Evolutionary conservation across 345 rosid genomes (phyloP).

Genomic region (Anastatica hierochuntica): DNA sequence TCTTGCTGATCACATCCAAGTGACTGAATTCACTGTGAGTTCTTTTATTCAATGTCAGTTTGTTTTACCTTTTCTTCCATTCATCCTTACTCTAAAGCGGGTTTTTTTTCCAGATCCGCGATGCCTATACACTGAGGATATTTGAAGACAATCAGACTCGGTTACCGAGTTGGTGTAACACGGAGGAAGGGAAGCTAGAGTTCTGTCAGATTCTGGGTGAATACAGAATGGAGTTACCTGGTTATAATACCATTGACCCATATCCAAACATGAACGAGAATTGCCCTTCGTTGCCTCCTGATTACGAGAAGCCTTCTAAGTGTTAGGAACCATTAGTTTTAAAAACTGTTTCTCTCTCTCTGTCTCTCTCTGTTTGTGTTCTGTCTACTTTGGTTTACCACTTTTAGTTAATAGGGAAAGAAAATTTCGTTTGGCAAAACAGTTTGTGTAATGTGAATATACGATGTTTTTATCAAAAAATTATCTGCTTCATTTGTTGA

Average conservation of each 20-base stretch:
- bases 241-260: constrained; percentile 61
- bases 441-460: no score
- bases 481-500: no score
- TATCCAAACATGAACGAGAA: constrained; percentile 86
- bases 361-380: no score
- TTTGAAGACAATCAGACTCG: constrained; percentile 64
- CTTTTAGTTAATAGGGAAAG: no score
- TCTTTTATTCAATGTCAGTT: neutral
- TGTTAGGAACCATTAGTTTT: no score
- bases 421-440: no score
- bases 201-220: constrained; percentile 90
- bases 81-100: neutral
- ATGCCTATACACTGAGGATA: constrained; percentile 75
- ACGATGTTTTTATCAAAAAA: no score
- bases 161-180: constrained; percentile 76
- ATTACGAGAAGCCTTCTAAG: constrained; percentile 54
- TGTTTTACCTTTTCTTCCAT: neutral
- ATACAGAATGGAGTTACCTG: constrained; percentile 82
- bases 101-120: constrained; percentile 49
- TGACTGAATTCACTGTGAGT: constrained; percentile 91
- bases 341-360: no score
- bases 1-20: constrained; percentile 63
- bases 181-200: constrained; percentile 37
- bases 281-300: constrained; percentile 71
- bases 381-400: no score